Evolutionary conservation across 78 protist genomes (phyloP).

Genomic region (Thecamonas trahens): DNA sequence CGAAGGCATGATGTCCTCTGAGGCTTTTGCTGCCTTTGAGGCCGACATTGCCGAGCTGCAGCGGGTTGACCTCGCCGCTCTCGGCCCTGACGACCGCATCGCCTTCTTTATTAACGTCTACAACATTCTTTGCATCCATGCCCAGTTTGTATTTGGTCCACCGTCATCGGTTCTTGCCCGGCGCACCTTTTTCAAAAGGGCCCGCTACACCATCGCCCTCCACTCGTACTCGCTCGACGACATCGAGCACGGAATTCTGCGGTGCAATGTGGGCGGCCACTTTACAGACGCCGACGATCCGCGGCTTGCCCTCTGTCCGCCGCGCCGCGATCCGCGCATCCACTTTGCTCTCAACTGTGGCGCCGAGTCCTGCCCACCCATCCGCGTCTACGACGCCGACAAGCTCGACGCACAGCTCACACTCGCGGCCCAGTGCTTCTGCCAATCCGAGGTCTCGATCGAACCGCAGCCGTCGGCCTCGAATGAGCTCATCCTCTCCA

Average conservation of each 20-base stretch:
- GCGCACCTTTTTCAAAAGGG: neutral
- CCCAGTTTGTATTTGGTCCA: too few species aligned
- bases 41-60: neutral
- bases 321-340: conserved; percentile 1
- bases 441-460: neutral
- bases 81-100: neutral
- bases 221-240: conserved; percentile 4
- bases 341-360: neutral
- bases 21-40: neutral
- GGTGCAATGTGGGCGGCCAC: conserved; percentile 6
- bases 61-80: neutral
- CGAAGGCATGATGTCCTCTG: neutral
- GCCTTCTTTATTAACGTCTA: conserved; percentile 28
- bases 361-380: neutral
- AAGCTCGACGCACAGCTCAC: neutral
- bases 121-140: conserved; percentile 12
- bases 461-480: neutral
- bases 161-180: neutral
- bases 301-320: neutral
- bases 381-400: neutral
- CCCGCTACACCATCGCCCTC: conserved; percentile 13
- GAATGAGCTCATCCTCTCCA: too few species aligned
- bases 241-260: conserved; percentile 28
- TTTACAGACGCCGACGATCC: too few species aligned
- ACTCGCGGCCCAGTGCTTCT: neutral